These are phyloP conservation scores for Fraxinus paxiana DNA, from an alignment of 305 asterid species.

Conservation along the genomic window DNA sequence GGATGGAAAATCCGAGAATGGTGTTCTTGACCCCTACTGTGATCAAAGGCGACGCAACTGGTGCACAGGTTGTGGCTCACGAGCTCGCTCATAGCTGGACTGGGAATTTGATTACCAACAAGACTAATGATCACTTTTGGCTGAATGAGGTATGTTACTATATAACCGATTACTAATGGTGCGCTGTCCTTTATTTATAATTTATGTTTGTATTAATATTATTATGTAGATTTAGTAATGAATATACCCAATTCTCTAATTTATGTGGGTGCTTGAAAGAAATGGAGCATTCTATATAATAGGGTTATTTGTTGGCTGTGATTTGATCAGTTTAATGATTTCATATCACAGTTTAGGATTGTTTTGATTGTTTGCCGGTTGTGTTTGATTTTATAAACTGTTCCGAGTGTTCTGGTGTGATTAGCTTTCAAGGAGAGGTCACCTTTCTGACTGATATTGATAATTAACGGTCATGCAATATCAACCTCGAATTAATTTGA, in stretches of 20 bases:
- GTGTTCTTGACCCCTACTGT: constrained; percentile 84
- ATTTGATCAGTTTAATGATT: background rate
- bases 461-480: background rate
- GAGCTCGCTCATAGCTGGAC: constrained; percentile 99
- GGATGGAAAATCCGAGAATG: constrained; percentile 98
- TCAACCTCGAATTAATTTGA: constrained; percentile 2
- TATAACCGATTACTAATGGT: background rate
- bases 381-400: background rate
- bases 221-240: background rate
- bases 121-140: constrained; percentile 92
- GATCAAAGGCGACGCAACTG: constrained; percentile 78
- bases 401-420: background rate
- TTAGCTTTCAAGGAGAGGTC: background rate
- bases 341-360: background rate
- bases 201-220: background rate
- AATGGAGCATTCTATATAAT: background rate
- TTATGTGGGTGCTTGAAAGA: background rate
- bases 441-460: background rate
- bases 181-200: background rate
- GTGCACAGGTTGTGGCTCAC: constrained; percentile 90
- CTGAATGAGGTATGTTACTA: constrained; percentile 69
- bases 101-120: constrained; percentile 88
- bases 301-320: background rate
- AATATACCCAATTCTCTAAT: background rate
- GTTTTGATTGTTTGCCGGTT: background rate